These are phyloP conservation scores for Magnaporthiopsis rhizophila DNA, from an alignment of 2,329 filamentous ascomycete genomes.

Conservation along the genomic window DNA sequence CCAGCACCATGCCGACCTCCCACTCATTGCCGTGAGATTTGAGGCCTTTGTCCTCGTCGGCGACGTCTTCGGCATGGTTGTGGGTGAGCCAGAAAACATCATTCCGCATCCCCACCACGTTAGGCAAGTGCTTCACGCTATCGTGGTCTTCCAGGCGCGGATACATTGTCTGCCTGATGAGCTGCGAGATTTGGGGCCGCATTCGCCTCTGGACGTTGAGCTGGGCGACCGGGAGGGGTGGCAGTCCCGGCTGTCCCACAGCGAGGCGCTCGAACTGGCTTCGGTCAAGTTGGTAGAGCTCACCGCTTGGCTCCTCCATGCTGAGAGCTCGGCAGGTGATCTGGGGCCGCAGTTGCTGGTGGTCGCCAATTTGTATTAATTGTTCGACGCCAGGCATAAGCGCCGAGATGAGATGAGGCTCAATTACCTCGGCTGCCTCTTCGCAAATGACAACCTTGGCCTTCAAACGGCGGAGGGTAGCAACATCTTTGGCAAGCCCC, in stretches of 20 bases:
- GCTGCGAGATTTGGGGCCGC: constrained; percentile 51
- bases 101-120: constrained; percentile 44
- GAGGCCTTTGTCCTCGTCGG: constrained; percentile 21
- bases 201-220: constrained; percentile 57
- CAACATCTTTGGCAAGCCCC: constrained; percentile 44
- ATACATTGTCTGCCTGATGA: constrained; percentile 53
- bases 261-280: constrained; percentile 53
- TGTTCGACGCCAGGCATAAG: constrained; percentile 54
- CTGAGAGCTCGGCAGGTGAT: constrained; percentile 48
- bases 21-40: constrained; percentile 47
- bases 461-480: constrained; percentile 37
- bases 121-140: constrained; percentile 28
- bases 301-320: constrained; percentile 38
- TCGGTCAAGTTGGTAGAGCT: constrained; percentile 45
- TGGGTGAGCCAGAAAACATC: constrained; percentile 59
- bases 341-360: constrained; percentile 52
- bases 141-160: constrained; percentile 43
- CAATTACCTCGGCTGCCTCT: constrained; percentile 61
- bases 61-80: constrained; percentile 32
- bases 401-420: constrained; percentile 52
- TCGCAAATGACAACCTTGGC: constrained; percentile 56
- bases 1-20: constrained; percentile 56
- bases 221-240: constrained; percentile 21
- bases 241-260: constrained; percentile 15
- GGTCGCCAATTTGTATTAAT: constrained; percentile 55